Evolutionary conservation across 148 eudicot species (phyloP).

Genomic region (Vaccinium vitisidaea): DNA sequence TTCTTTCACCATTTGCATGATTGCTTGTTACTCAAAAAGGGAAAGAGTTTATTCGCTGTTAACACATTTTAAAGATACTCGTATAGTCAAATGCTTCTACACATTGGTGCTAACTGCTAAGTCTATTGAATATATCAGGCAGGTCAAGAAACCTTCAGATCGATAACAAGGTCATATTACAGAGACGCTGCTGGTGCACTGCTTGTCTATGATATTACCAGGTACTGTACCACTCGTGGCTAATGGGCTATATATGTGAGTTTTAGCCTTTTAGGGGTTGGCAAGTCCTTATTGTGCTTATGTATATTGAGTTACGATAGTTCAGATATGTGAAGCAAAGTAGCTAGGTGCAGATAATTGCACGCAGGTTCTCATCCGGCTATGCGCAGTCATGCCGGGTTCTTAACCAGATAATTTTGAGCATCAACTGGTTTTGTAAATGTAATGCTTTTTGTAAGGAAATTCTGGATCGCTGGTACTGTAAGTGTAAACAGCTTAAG

Average conservation of each 20-base stretch:
- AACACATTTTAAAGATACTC: neutral
- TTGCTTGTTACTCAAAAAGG: neutral
- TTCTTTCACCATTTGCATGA: neutral
- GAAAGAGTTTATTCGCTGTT: neutral
- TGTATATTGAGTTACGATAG: neutral
- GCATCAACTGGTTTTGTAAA: neutral
- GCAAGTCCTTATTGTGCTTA: neutral
- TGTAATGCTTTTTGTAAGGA: neutral
- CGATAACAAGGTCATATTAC: neutral
- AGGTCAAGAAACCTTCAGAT: slow-evolving; percentile 1
- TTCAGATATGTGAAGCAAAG: neutral
- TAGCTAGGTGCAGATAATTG: neutral
- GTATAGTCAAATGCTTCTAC: neutral
- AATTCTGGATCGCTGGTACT: neutral
- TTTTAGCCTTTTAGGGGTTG: neutral
- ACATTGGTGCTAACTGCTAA: neutral
- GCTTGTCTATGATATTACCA: neutral
- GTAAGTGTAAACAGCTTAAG: neutral
- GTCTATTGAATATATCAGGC: neutral
- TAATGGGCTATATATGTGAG: neutral
- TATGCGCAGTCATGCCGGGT: neutral
- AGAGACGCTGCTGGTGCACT: neutral
- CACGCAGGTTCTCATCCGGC: neutral
- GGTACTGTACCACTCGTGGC: neutral
- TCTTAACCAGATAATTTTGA: neutral